Evolutionary conservation across 345 rosid species (phyloP), one percentile per base, ranked within the genome.

Genomic region (Eucalyptus pauciflora): DNA sequence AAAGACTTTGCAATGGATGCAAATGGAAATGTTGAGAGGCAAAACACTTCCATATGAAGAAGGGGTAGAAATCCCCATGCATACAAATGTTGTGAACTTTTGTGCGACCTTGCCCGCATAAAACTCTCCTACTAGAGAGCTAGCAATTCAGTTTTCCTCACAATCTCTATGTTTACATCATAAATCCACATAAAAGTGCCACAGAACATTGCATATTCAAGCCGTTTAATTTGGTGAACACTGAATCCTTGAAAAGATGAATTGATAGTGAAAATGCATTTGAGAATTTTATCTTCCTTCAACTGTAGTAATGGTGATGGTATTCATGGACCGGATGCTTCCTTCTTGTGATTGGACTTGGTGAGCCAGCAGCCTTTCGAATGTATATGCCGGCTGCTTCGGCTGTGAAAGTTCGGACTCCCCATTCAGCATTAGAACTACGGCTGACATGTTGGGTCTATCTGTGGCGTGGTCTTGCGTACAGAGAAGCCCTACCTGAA

Each of bases 211-310:
- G 71, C 71, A 62, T 27, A 60, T 29, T 6, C 17, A 13, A 62
- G 71, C 71, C 5, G 16, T 6, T 29, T 62, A 62, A 62, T 62
- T 62, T 13, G 71, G 7, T 13, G 71, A 62, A 7, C 71, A 62
- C 2, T 29, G 33, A 29, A 29, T 13, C 33, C 10, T 1, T 64
- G 33, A 7, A 64, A 29, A 64, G 71, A 64, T 64, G 9, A 29
- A 64, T 29, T 29, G 71, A 29, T 64, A 13, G 71, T 64, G 71
- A 64, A 62, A 64, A 29, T 64, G 71, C 71, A 64, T 64, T 29
- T 64, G 37, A 29, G 71, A 64, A 29, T n/a, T 64, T 33, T 91
- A 89, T 69, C 93, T 90, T 88, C 83, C 51, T 62, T 43, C 86
- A n/a, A 43, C 37, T 11, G 33, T 48, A 85, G 52, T 46, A 31